Evolutionary conservation across 768 basidiomycete species (phyloP), one percentile per base, ranked within the genome.

Genomic region (Suillus lakei): DNA sequence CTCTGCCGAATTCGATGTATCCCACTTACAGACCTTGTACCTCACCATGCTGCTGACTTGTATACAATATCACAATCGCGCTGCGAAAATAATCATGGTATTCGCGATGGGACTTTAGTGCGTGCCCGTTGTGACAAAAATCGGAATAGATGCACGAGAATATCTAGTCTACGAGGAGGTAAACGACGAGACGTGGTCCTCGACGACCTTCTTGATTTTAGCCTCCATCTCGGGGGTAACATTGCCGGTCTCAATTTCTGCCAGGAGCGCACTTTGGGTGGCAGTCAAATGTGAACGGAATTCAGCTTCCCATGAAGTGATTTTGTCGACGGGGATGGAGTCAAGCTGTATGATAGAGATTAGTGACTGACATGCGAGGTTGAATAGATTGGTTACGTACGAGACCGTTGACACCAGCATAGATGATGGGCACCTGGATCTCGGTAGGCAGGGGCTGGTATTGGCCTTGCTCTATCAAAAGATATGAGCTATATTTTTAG

Each of bases 391-490:
- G 38, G 23, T 15, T 5, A 86, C 91, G 71, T 77, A 92, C 91
- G 69, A 98, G 89, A 94, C 98, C 98, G 82, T 99, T 96, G 73
- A 99, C 98, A 89, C 97, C 97, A 70, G 97, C 98, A 79, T 97
- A 98, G 84, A 99, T 96, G 79, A 98, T 94, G 70, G 97, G 97
- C 68, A 98, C 97, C 86, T 98, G 96, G 69, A 98, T 83, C 83
- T 99, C 97, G 80, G 93, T 96, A 48, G 96, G 81, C 74, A 98
- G 82, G 62, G 95, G 94, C 79, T 96, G 92, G 83, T 98, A 98
- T 85, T 99, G 97, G 69, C 95, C 96, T 88, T 99, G 97, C 84
- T 98, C 91, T 97, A 75, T 76, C 44, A 63, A 28, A 12, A 16
- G 70, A 60, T 65, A 65, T 63, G 12, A 67, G 67, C 77, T 21